phyloP scores from a whole-genome alignment of 441 rosid genomes.

The Erysimum pusillum region DNA sequence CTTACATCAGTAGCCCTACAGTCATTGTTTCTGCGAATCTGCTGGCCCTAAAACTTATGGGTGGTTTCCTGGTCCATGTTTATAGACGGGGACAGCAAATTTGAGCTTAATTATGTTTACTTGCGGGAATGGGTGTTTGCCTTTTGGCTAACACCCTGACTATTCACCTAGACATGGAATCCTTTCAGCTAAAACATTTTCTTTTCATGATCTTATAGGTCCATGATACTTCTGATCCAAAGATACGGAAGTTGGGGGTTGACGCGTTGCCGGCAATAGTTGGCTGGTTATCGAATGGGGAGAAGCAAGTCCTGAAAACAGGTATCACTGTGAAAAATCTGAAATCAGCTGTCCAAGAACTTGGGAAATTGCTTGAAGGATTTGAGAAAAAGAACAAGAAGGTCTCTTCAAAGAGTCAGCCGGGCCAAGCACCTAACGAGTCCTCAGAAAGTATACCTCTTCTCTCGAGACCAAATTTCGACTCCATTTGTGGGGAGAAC shows the following conservation, averaged over 20 bases:
- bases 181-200: conserved; percentile 8
- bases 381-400: conserved; percentile 82
- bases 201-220: conserved; percentile 57
- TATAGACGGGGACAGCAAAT: background rate
- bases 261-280: conserved; percentile 84
- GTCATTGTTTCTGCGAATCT: background rate
- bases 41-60: background rate
- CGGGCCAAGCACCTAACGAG: conserved; percentile 50
- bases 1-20: background rate
- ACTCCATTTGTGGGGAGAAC: conserved; percentile 68
- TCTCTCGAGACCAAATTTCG: conserved; percentile 61
- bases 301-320: conserved; percentile 68
- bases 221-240: conserved; percentile 63
- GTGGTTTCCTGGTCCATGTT: conserved; percentile 16
- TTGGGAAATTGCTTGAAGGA: conserved; percentile 66
- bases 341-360: conserved; percentile 74
- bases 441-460: conserved; percentile 57
- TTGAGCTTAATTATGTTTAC: conserved; percentile 14
- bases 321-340: conserved; percentile 83
- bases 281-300: conserved; percentile 89
- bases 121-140: background rate
- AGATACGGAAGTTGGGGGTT: conserved; percentile 65
- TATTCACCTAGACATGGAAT: background rate
- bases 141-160: background rate
- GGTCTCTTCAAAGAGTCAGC: conserved; percentile 53